phyloP scores from a whole-genome alignment of 2,329 filamentous ascomycete genomes.

The Penicillium sp. region DNA sequence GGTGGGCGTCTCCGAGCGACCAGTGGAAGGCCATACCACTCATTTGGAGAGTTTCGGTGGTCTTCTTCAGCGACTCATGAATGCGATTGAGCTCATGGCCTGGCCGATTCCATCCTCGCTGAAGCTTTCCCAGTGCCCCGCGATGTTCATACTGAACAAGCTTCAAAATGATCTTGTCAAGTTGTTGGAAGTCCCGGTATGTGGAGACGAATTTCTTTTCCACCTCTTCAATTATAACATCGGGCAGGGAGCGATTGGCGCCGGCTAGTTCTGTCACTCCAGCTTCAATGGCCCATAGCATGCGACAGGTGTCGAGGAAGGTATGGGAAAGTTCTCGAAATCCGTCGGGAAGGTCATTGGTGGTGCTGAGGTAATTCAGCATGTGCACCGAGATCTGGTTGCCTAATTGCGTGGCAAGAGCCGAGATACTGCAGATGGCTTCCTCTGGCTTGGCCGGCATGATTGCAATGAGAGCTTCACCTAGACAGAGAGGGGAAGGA shows the following conservation, averaged over 20 bases:
- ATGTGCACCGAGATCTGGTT: conserved; percentile 65
- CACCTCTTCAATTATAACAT: conserved; percentile 63
- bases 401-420: conserved; percentile 58
- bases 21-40: conserved; percentile 67
- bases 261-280: conserved; percentile 59
- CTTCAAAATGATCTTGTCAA: conserved; percentile 63
- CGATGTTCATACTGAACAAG: conserved; percentile 64
- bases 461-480: not conserved
- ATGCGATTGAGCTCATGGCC: conserved; percentile 23
- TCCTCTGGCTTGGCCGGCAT: conserved; percentile 18
- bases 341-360: conserved; percentile 55
- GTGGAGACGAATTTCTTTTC: conserved; percentile 63
- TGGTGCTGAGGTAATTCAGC: conserved; percentile 62
- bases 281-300: conserved; percentile 67
- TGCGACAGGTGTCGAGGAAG: conserved; percentile 66
- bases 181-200: conserved; percentile 60
- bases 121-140: conserved; percentile 59
- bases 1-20: conserved; percentile 60
- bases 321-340: conserved; percentile 63
- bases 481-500: not conserved
- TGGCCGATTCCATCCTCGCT: conserved; percentile 56
- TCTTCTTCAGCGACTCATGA: conserved; percentile 56
- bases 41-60: conserved; percentile 62
- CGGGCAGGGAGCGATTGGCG: conserved; percentile 55
- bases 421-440: conserved; percentile 47